phyloP scores from a whole-genome alignment of 2,329 filamentous ascomycete species.

The Hawksworthiomyces lignivorus region DNA sequence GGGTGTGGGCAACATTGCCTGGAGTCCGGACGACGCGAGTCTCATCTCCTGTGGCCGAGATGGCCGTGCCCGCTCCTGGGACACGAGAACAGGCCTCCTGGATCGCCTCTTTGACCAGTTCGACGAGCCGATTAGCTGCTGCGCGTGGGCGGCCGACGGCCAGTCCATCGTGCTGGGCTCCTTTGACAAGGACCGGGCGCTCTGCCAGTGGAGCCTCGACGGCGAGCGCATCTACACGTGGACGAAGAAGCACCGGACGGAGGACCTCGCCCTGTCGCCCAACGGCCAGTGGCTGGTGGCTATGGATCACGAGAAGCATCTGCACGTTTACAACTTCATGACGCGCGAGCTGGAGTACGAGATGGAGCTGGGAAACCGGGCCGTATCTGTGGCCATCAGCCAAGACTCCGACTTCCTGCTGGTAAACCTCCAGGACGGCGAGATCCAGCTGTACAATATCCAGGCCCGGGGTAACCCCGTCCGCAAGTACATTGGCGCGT shows the following conservation, averaged over 20 bases:
- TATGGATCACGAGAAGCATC: conserved; percentile 59
- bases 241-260: conserved; percentile 64
- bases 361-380: conserved; percentile 57
- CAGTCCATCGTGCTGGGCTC: conserved; percentile 72
- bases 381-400: conserved; percentile 76
- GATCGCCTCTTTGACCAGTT: conserved; percentile 62
- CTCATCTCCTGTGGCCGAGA: conserved; percentile 79
- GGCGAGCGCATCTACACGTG: conserved; percentile 59
- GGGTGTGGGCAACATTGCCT: conserved; percentile 73
- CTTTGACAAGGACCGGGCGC: conserved; percentile 56
- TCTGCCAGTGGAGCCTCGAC: conserved; percentile 63
- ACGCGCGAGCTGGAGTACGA: conserved; percentile 69
- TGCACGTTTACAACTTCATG: conserved; percentile 77
- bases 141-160: conserved; percentile 79
- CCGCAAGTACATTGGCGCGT: conserved; percentile 67
- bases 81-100: conserved; percentile 58
- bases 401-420: conserved; percentile 73
- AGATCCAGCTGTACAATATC: conserved; percentile 73
- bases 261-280: conserved; percentile 75
- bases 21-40: conserved; percentile 86
- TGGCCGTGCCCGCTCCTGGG: conserved; percentile 67
- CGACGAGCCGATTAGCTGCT: conserved; percentile 77
- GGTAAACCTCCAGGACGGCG: conserved; percentile 70
- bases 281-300: conserved; percentile 76
- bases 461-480: conserved; percentile 58